Conservation (phyloP, 768 basidiomycete species). For the Gyrodon lividus region DNA sequence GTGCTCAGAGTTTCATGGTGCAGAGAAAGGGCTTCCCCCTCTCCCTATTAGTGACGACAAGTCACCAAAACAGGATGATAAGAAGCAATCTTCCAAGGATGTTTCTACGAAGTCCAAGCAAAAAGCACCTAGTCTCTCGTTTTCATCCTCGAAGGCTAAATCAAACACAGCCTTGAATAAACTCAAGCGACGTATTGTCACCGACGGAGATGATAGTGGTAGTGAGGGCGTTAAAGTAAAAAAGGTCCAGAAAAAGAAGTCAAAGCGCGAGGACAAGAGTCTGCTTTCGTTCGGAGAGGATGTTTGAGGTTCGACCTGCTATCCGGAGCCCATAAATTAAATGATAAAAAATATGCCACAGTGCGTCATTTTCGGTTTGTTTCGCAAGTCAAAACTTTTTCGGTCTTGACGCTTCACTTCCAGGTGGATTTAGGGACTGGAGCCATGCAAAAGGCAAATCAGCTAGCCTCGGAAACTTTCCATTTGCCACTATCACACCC, state of each 20-base stretch:
- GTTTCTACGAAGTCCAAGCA: slow-evolving; percentile 24
- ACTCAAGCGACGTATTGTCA: slow-evolving; percentile 37
- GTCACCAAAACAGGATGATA: slow-evolving; percentile 28
- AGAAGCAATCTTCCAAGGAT: slow-evolving; percentile 17
- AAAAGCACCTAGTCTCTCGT: slow-evolving; percentile 32
- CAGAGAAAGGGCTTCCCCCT: slow-evolving; percentile 63
- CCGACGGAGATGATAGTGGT: slow-evolving; percentile 31
- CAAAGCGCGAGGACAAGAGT: slow-evolving; percentile 46
- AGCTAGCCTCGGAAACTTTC: no score
- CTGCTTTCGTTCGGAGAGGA: slow-evolving; percentile 38
- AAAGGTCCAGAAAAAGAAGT: slow-evolving; percentile 49
- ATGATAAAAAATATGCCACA: no score
- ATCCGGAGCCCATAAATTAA: no score
- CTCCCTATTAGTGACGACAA: slow-evolving; percentile 41
- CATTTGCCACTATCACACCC: no score
- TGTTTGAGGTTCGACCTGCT: slow-evolving; percentile 16
- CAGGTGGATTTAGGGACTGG: no score
- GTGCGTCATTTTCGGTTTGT: no score
- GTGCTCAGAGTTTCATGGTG: slow-evolving; percentile 3
- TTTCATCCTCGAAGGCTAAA: slow-evolving; percentile 37
- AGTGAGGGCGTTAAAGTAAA: slow-evolving; percentile 20
- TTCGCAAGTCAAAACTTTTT: no score
- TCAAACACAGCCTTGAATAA: slow-evolving; percentile 24
- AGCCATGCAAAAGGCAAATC: no score
- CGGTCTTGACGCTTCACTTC: no score